Evolutionary conservation across 2,329 filamentous ascomycete species (phyloP).

Genomic region (Penicillium sp.): DNA sequence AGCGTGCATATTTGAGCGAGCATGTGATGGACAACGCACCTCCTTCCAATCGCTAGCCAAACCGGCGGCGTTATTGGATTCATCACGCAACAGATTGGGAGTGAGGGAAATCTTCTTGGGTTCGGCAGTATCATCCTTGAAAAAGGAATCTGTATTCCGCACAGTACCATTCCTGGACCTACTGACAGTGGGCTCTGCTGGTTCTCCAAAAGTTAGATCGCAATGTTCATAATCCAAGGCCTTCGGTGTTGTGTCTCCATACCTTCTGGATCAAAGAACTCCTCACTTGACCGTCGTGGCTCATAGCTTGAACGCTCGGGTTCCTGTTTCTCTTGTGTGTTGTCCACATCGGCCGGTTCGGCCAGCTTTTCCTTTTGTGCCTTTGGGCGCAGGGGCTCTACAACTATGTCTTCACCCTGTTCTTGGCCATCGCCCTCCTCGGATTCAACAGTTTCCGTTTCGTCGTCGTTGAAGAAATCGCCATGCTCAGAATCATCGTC

Average conservation of each 20-base stretch:
- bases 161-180: constrained; percentile 80
- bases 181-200: constrained; percentile 35
- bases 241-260: constrained; percentile 15
- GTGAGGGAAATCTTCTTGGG: constrained; percentile 97
- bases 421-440: constrained; percentile 35
- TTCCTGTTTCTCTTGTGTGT: constrained; percentile 24
- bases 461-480: constrained; percentile 47
- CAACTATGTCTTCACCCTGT: constrained; percentile 40
- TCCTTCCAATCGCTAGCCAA: constrained; percentile 39
- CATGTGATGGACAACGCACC: constrained; percentile 25
- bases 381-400: constrained; percentile 47
- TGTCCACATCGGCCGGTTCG: constrained; percentile 23
- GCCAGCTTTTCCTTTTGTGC: constrained; percentile 36
- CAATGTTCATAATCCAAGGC: not conserved
- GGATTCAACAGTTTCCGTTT: constrained; percentile 48
- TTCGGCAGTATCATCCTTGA: constrained; percentile 91
- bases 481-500: constrained; percentile 65
- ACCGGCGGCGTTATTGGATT: constrained; percentile 44
- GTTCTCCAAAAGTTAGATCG: not conserved
- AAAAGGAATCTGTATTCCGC: constrained; percentile 92
- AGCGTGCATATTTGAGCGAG: constrained; percentile 4
- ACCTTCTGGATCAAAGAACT: constrained; percentile 56
- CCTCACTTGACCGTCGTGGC: constrained; percentile 59
- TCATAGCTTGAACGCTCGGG: constrained; percentile 36
- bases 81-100: constrained; percentile 84